Conservation (phyloP, 139 green algal genomes). For the Chloropicon primus region DNA sequence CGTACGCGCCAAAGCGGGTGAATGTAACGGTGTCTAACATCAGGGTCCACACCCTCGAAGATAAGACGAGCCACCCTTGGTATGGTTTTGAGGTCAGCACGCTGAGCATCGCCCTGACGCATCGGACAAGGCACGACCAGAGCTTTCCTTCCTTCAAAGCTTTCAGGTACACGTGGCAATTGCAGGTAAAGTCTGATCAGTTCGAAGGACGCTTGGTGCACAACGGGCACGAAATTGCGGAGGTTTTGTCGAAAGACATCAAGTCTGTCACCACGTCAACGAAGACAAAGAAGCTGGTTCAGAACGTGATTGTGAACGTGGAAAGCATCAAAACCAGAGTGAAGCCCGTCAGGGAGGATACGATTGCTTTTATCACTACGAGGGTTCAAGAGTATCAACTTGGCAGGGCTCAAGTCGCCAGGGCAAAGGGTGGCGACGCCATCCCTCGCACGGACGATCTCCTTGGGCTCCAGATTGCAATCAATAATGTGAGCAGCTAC, state of each 20-base stretch:
- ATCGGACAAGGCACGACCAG: not conserved
- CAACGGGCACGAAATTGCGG: not conserved
- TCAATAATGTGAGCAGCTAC: not conserved
- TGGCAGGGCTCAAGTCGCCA: not conserved
- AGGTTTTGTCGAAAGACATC: not conserved
- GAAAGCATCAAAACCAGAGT: not conserved
- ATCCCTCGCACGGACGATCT: not conserved
- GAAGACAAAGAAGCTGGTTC: not conserved
- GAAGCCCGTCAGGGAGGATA: not conserved
- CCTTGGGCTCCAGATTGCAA: not conserved
- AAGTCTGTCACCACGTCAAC: not conserved
- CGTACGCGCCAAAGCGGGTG: not conserved
- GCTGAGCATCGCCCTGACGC: not conserved
- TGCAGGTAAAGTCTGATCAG: not conserved
- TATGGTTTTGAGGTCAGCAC: not conserved
- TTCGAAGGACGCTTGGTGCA: not conserved
- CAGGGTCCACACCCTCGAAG: not conserved
- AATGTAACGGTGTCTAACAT: not conserved
- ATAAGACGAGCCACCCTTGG: not conserved
- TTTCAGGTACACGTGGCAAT: not conserved
- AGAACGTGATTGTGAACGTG: not conserved
- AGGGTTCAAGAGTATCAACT: not conserved
- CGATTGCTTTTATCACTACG: not conserved
- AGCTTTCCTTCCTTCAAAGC: not conserved
- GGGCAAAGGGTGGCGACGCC: not conserved